Evolutionary conservation across 495 filamentous ascomycete species (phyloP).

Genomic region (Podospora fimiseda): DNA sequence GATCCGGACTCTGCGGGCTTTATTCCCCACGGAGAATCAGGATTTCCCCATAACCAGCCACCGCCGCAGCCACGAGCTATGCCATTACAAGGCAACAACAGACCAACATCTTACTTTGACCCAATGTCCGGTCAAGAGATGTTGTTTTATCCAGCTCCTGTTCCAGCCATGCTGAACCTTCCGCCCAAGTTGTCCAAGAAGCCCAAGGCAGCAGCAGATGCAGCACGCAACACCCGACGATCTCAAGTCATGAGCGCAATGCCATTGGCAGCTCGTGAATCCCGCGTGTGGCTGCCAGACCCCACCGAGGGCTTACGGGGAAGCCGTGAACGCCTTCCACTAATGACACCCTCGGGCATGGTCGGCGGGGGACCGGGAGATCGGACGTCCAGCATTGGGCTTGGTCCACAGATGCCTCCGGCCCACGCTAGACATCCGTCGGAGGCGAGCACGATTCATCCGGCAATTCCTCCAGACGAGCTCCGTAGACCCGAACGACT

Average conservation of each 20-base stretch:
- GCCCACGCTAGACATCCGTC: slow-evolving; percentile 22
- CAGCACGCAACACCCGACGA: slow-evolving; percentile 56
- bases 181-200: slow-evolving; percentile 80
- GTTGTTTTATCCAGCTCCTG: slow-evolving; percentile 92
- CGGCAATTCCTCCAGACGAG: slow-evolving; percentile 22
- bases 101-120: slow-evolving; percentile 56
- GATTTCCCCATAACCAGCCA: slow-evolving; percentile 20
- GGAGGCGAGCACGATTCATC: slow-evolving; percentile 26
- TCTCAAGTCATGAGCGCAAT: slow-evolving; percentile 54
- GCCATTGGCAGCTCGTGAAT: slow-evolving; percentile 24
- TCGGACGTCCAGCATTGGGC: background rate
- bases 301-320: slow-evolving; percentile 23
- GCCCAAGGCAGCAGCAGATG: slow-evolving; percentile 39
- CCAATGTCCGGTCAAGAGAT: slow-evolving; percentile 65
- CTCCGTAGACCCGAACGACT: slow-evolving; percentile 24
- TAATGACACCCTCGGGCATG: slow-evolving; percentile 13
- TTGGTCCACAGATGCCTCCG: slow-evolving; percentile 1
- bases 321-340: slow-evolving; percentile 13
- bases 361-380: slow-evolving; percentile 7
- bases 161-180: slow-evolving; percentile 87
- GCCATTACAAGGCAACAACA: slow-evolving; percentile 6
- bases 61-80: slow-evolving; percentile 3
- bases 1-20: slow-evolving; percentile 40
- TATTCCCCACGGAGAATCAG: slow-evolving; percentile 13
- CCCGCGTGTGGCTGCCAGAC: slow-evolving; percentile 45